Percentiles rank a stretch among this genome's conserved stretches.
Evolutionary conservation across 2,329 filamentous ascomycete species (phyloP).

Genomic region (Phialophora macrospora): DNA sequence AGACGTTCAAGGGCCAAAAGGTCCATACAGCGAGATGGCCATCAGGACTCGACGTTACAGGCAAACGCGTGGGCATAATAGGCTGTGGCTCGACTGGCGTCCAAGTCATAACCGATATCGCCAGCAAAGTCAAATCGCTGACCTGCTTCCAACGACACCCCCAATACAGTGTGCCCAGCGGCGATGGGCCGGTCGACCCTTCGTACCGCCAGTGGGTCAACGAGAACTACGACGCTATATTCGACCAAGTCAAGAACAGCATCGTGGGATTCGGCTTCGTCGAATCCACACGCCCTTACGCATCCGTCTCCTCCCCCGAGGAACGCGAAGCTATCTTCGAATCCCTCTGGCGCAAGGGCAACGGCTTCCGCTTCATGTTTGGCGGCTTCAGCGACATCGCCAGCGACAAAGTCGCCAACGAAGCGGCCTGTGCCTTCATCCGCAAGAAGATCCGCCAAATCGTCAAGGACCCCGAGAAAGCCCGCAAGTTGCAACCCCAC

Average conservation of each 20-base stretch:
- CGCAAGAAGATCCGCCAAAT: conserved; percentile 57
- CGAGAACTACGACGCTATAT: conserved; percentile 45
- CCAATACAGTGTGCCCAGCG: conserved; percentile 27
- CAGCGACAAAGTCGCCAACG: conserved; percentile 53
- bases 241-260: conserved; percentile 46
- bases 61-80: conserved; percentile 61
- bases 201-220: conserved; percentile 40
- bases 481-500: conserved; percentile 27
- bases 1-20: conserved; percentile 48
- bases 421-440: conserved; percentile 61
- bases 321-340: conserved; percentile 54
- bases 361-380: conserved; percentile 60
- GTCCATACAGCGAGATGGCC: conserved; percentile 53
- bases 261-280: conserved; percentile 65
- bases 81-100: conserved; percentile 69
- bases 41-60: conserved; percentile 19
- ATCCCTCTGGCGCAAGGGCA: conserved; percentile 54
- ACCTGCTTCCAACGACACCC: conserved; percentile 47
- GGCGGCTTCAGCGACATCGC: conserved; percentile 58
- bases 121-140: conserved; percentile 42
- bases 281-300: conserved; percentile 47
- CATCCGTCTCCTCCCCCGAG: conserved; percentile 33
- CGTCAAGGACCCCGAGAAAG: conserved; percentile 56
- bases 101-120: conserved; percentile 50
- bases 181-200: conserved; percentile 22